Evolutionary conservation across 345 rosid genomes (phyloP), one percentile per base, ranked within the genome.

Genomic region (Triadica sebifera): DNA sequence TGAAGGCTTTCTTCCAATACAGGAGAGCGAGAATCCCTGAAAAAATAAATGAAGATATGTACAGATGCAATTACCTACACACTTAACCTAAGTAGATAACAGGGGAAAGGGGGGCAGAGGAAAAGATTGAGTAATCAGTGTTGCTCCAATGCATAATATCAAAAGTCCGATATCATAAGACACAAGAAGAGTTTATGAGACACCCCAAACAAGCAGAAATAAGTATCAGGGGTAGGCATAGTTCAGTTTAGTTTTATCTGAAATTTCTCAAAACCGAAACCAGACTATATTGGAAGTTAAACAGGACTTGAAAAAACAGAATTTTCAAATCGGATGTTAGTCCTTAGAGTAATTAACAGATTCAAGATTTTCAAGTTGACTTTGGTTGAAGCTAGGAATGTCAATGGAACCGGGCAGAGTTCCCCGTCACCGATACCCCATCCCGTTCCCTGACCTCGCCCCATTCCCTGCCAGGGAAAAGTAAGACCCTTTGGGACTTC

Each of bases 11-110:
- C 96, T 83, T 91, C 98, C 81, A 95, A 70, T 69, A 89, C 91
- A 45, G 84, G 64, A 61, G 97, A 88, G 10, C 98, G 97, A 19
- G 94, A 88, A 70, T 90, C 99, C 85, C 99, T 95, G n/a, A n/a
- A 76, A 0, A 37, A 76, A 67, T 76, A 80, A 47, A 80, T 9
- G 71, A 29, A 56, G 67, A 45, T 20, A 62, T 56, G 22, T 70
- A 38, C 24, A 13, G 25, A 34, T 25, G 50, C 16, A 10, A 74
- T n/a, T 69, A 34, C 15, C 56, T n/a, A 25, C 7, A 8, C n/a
- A 39, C 64, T 43, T 11, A 55, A 19, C n/a, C n/a, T 12, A 15
- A 8, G n/a, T 60, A 7, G 17, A 5, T 0, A 15, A 43, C 47
- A 43, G 5, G 15, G 65, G 39, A 41, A n/a, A n/a, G n/a, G 5